Evolutionary conservation across 2,329 filamentous ascomycete genomes (phyloP).

Genomic region (Talaromyces sp.): DNA sequence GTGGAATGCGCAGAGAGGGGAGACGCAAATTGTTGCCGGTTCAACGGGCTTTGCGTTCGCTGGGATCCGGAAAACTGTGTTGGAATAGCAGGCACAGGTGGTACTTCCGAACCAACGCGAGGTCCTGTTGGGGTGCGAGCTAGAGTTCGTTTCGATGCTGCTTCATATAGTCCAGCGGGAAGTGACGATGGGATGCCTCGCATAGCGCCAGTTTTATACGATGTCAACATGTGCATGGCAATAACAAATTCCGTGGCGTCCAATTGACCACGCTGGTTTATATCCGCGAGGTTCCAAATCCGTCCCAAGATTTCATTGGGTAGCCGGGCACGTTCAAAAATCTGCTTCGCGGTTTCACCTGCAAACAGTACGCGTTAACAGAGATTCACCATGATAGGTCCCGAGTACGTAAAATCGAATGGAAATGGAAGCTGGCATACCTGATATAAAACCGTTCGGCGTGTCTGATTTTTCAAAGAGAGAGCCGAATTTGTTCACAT

Average conservation of each 20-base stretch:
- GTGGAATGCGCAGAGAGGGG: constrained; percentile 51
- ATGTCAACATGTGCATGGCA: constrained; percentile 94
- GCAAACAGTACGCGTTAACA: not conserved
- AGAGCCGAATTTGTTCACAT: constrained; percentile 81
- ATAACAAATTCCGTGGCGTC: constrained; percentile 92
- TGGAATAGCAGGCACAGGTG: constrained; percentile 64
- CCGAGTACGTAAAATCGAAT: not conserved
- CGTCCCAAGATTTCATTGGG: constrained; percentile 87
- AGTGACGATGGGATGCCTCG: constrained; percentile 73
- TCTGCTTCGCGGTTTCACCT: constrained; percentile 84
- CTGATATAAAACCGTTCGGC: constrained; percentile 69
- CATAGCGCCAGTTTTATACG: constrained; percentile 78
- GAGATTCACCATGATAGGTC: not conserved
- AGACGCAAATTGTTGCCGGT: constrained; percentile 45
- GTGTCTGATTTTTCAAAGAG: constrained; percentile 86
- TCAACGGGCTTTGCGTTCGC: constrained; percentile 58
- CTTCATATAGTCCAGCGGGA: constrained; percentile 83
- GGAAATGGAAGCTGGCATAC: constrained; percentile 28
- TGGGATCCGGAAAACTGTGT: constrained; percentile 66
- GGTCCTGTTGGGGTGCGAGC: constrained; percentile 49
- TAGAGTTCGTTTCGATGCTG: constrained; percentile 66
- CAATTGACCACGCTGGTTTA: constrained; percentile 82
- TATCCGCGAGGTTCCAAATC: constrained; percentile 94
- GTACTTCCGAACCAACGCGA: constrained; percentile 44
- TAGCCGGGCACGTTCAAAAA: constrained; percentile 88